Conservation (phyloP, 2,329 filamentous ascomycete genomes). For the Malbranchea cinnamomea region DNA sequence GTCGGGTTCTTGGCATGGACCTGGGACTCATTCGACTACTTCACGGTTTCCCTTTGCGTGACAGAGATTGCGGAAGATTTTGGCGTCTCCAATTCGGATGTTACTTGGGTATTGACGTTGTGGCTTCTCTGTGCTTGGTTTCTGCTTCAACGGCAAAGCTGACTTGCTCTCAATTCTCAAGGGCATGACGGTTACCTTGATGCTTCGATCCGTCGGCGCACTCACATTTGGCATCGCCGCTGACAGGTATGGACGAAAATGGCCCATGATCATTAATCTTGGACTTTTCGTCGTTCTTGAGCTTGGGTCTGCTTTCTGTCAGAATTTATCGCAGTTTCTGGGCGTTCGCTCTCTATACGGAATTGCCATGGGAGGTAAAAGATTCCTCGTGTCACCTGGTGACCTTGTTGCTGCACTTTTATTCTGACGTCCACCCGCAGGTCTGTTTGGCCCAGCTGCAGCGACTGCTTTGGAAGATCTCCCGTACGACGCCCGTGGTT, state of each 20-base stretch:
- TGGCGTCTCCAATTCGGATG: conserved; percentile 39
- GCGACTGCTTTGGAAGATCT: conserved; percentile 50
- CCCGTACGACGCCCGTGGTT: conserved; percentile 41
- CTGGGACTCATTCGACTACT: conserved; percentile 47
- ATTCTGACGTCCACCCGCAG: conserved; percentile 1
- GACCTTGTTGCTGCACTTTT: neutral
- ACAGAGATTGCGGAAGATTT: conserved; percentile 39
- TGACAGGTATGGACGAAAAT: conserved; percentile 42
- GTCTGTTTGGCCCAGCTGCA: conserved; percentile 46
- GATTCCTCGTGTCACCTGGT: neutral
- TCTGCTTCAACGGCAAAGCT: too few relatives aligned
- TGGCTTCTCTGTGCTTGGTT: conserved; percentile 7
- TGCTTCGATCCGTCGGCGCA: conserved; percentile 45
- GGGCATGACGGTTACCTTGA: conserved; percentile 39
- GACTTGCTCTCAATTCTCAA: conserved; percentile 1
- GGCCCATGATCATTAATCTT: conserved; percentile 47
- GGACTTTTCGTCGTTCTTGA: conserved; percentile 46
- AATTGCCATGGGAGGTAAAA: conserved; percentile 44
- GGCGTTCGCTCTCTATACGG: conserved; percentile 46
- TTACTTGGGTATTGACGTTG: conserved; percentile 41
- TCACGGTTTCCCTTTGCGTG: conserved; percentile 45
- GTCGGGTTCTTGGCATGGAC: conserved; percentile 35
- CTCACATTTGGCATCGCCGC: conserved; percentile 41
- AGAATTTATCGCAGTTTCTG: conserved; percentile 44
- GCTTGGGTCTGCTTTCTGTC: conserved; percentile 44